Conservation (phyloP, 106 monocot genomes). For the Phalaenopsis equestris region DNA sequence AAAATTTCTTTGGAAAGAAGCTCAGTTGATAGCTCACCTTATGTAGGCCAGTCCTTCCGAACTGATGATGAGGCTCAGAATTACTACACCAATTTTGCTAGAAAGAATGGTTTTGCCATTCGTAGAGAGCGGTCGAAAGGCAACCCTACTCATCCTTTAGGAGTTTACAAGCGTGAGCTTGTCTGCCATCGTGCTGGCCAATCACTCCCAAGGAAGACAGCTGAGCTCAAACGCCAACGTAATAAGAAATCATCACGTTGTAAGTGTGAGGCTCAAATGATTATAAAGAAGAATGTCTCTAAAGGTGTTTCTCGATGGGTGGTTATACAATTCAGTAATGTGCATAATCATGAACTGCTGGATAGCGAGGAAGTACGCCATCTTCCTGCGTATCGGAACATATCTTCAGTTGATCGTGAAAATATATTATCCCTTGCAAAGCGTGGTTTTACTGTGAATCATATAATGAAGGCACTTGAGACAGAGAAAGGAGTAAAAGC, state of each 20-base stretch:
- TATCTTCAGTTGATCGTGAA: slow-evolving; percentile 63
- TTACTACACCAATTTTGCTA: slow-evolving; percentile 62
- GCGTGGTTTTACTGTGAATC: slow-evolving; percentile 53
- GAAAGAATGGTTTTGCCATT: slow-evolving; percentile 67
- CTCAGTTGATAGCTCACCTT: slow-evolving; percentile 25
- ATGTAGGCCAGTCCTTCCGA: slow-evolving; percentile 59
- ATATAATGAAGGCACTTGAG: slow-evolving; percentile 65
- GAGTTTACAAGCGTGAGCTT: slow-evolving; percentile 71
- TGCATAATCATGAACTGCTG: slow-evolving; percentile 64
- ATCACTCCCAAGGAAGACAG: slow-evolving; percentile 59
- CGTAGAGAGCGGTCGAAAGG: slow-evolving; percentile 72
- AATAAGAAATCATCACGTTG: slow-evolving; percentile 79
- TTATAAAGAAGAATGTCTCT: slow-evolving; percentile 67
- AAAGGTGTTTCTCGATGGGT: slow-evolving; percentile 59
- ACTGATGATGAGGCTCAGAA: slow-evolving; percentile 79
- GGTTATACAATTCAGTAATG: slow-evolving; percentile 65
- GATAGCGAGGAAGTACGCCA: slow-evolving; percentile 66
- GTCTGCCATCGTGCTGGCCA: slow-evolving; percentile 74
- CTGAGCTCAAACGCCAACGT: slow-evolving; percentile 61
- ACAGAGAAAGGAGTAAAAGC: slow-evolving; percentile 44
- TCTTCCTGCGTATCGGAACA: slow-evolving; percentile 73
- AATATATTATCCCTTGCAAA: slow-evolving; percentile 43
- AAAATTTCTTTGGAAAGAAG: slow-evolving; percentile 23
- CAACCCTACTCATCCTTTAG: slow-evolving; percentile 55
- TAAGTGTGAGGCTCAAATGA: slow-evolving; percentile 72